Conservation (phyloP, 2,329 filamentous ascomycete genomes). For the Metarhizium brunneum region DNA sequence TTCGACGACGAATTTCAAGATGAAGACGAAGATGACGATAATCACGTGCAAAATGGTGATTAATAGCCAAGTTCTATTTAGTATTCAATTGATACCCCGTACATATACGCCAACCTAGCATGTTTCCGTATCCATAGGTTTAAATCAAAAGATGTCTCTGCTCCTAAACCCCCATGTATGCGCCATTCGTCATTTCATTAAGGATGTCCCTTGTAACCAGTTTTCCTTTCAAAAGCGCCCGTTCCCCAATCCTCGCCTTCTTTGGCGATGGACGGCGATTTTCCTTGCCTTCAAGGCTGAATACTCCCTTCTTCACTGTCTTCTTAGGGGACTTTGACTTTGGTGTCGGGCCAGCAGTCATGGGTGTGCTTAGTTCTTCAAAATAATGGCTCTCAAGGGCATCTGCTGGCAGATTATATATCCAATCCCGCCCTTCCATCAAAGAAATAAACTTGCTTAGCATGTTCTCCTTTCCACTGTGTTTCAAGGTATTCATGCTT, state of each 20-base stretch:
- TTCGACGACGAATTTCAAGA: slow-evolving; percentile 24
- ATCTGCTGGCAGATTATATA: slow-evolving; percentile 58
- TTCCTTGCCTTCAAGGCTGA: slow-evolving; percentile 28
- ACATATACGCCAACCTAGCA: slow-evolving; percentile 6
- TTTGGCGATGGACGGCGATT: slow-evolving; percentile 41
- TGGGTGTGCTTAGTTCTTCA: slow-evolving; percentile 45
- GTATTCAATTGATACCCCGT: slow-evolving; percentile 8
- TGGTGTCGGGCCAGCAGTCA: slow-evolving; percentile 11
- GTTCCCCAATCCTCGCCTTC: slow-evolving; percentile 48
- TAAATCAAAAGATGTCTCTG: neutral
- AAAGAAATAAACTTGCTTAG: slow-evolving; percentile 65
- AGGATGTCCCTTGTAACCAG: slow-evolving; percentile 68
- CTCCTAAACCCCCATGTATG: slow-evolving; percentile 16
- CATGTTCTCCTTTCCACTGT: slow-evolving; percentile 63
- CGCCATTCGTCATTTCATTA: slow-evolving; percentile 54
- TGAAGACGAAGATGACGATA: slow-evolving; percentile 13
- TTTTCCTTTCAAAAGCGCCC: slow-evolving; percentile 54
- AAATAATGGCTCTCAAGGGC: slow-evolving; percentile 62
- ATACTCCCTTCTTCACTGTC: slow-evolving; percentile 11
- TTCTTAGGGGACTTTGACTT: slow-evolving; percentile 20
- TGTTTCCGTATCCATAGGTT: neutral
- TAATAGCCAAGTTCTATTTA: slow-evolving; percentile 1
- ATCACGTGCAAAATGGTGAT: neutral
- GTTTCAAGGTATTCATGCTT: slow-evolving; percentile 69
- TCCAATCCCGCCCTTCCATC: slow-evolving; percentile 72